phyloP scores from a whole-genome alignment of 202 grass and related monocot genomes.

The Schoenoplectus tabernaemontani region DNA sequence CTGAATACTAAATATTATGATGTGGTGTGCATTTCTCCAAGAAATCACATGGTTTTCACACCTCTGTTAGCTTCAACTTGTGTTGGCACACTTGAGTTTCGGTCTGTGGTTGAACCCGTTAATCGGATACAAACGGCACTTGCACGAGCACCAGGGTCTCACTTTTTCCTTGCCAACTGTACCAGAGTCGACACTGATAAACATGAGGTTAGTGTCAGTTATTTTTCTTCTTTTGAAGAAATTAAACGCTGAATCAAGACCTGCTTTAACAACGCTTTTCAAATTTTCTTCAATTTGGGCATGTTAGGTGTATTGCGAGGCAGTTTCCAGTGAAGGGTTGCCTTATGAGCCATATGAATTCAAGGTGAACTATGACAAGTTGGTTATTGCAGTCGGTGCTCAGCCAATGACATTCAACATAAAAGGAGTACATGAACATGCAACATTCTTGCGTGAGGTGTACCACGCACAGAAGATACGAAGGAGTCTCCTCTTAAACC shows the following conservation, averaged over 20 bases:
- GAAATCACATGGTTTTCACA: slow-evolving; percentile 99
- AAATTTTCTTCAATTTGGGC: too few species aligned
- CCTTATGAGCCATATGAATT: slow-evolving; percentile 50
- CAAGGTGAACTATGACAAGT: slow-evolving; percentile 85
- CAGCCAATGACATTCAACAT: slow-evolving; percentile 86
- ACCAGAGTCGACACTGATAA: slow-evolving; percentile 39
- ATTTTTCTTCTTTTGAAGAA: not conserved
- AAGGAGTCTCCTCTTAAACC: slow-evolving; percentile 66
- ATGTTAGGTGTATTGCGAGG: slow-evolving; percentile 44
- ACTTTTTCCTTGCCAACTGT: slow-evolving; percentile 74
- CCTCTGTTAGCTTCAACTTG: slow-evolving; percentile 88
- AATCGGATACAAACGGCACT: slow-evolving; percentile 79
- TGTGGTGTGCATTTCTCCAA: slow-evolving; percentile 67
- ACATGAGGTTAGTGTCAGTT: slow-evolving; percentile 53
- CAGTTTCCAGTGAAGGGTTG: slow-evolving; percentile 27
- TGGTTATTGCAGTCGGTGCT: slow-evolving; percentile 73
- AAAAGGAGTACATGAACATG: slow-evolving; percentile 68
- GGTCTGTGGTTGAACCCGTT: slow-evolving; percentile 80
- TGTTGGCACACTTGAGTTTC: slow-evolving; percentile 87
- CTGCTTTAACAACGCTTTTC: too few species aligned
- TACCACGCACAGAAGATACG: slow-evolving; percentile 87
- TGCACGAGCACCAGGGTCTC: slow-evolving; percentile 43
- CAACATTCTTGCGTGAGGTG: slow-evolving; percentile 83
- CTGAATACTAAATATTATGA: slow-evolving; percentile 62
- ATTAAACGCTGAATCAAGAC: not conserved